Evolutionary conservation across 805 yeast genomes (phyloP).

Genomic region (Candida namnaoensis): DNA sequence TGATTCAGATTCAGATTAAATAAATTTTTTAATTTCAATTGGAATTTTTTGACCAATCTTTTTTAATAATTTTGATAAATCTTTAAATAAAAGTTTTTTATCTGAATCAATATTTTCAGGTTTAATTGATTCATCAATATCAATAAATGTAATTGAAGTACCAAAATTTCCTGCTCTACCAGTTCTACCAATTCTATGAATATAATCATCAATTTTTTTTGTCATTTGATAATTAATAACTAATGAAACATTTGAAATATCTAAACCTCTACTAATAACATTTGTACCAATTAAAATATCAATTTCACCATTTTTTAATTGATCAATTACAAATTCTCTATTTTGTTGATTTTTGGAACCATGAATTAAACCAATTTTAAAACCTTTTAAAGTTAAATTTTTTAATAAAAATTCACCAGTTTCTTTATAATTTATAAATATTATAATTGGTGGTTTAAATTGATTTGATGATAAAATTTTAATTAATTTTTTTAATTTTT

Average conservation of each 20-base stretch:
- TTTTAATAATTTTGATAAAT: slow-evolving; percentile 11
- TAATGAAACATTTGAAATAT: slow-evolving; percentile 76
- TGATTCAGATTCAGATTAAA: too few species aligned
- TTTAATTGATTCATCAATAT: slow-evolving; percentile 14
- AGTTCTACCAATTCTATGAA: slow-evolving; percentile 93
- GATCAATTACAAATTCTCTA: slow-evolving; percentile 68
- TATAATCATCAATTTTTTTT: slow-evolving; percentile 67
- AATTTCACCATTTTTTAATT: slow-evolving; percentile 44
- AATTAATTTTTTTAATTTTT: slow-evolving; percentile 33
- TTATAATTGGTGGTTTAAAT: slow-evolving; percentile 53
- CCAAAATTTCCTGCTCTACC: slow-evolving; percentile 91
- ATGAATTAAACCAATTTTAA: slow-evolving; percentile 58
- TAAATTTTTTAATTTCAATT: slow-evolving; percentile 8
- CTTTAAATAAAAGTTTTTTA: slow-evolving; percentile 33
- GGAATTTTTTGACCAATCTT: slow-evolving; percentile 15
- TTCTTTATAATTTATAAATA: slow-evolving; percentile 73
- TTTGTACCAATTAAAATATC: slow-evolving; percentile 84
- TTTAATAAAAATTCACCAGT: slow-evolving; percentile 60
- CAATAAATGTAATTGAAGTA: slow-evolving; percentile 64
- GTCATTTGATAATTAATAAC: slow-evolving; percentile 87
- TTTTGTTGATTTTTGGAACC: slow-evolving; percentile 83
- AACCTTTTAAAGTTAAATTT: slow-evolving; percentile 37
- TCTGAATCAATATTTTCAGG: slow-evolving; percentile 57
- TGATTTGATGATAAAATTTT: slow-evolving; percentile 22
- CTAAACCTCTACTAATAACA: slow-evolving; percentile 94